phyloP scores from a whole-genome alignment of 1,139 yeast species.

The Pichia sp. region DNA sequence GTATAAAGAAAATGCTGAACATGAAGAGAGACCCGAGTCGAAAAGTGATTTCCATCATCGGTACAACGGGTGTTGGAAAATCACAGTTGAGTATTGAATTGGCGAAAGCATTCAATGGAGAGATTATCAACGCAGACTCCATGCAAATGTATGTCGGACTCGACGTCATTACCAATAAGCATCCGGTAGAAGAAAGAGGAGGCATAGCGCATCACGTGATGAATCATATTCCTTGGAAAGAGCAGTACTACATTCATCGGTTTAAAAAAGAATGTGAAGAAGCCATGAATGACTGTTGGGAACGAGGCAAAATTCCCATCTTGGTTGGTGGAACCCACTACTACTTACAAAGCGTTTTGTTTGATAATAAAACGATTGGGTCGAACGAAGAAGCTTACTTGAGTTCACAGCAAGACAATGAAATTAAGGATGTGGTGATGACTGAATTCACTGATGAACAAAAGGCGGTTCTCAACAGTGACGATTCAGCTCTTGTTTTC shows the following conservation, averaged over 20 bases:
- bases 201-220: constrained; percentile 82
- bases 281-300: constrained; percentile 58
- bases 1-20: neutral
- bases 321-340: constrained; percentile 96
- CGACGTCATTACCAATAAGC: constrained; percentile 85
- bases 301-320: constrained; percentile 72
- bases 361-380: constrained; percentile 58
- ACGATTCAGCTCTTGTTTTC: constrained; percentile 45
- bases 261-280: constrained; percentile 67
- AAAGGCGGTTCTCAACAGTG: constrained; percentile 41
- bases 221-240: constrained; percentile 76
- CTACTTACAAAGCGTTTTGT: constrained; percentile 73
- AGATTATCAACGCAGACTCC: constrained; percentile 91
- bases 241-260: constrained; percentile 78
- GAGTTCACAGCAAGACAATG: constrained; percentile 13
- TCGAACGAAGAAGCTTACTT: constrained; percentile 28
- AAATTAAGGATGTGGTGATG: constrained; percentile 35
- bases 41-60: constrained; percentile 39
- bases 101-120: constrained; percentile 77
- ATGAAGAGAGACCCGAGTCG: constrained; percentile 4
- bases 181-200: constrained; percentile 70
- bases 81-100: constrained; percentile 81
- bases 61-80: constrained; percentile 98
- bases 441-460: constrained; percentile 23
- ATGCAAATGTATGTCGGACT: constrained; percentile 85